Evolutionary conservation across 2,329 filamentous ascomycete genomes (phyloP).

Genomic region (Penicillium sp.): DNA sequence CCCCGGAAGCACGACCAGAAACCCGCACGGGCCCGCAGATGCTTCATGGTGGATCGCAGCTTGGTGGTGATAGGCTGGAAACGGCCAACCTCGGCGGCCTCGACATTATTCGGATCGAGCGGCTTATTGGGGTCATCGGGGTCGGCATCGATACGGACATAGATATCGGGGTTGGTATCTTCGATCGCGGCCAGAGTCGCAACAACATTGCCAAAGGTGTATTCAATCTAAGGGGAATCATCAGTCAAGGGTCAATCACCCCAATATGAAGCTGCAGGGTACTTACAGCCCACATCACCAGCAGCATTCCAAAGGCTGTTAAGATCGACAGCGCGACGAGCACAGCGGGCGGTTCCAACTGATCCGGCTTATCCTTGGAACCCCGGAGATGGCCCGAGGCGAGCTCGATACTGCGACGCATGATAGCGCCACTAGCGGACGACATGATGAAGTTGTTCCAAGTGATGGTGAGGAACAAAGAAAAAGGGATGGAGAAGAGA

Average conservation of each 20-base stretch:
- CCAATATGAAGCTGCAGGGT: neutral
- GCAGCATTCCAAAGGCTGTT: constrained; percentile 22
- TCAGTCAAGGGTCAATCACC: no score
- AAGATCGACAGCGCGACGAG: constrained; percentile 27
- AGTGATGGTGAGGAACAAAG: constrained; percentile 2
- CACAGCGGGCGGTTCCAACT: constrained; percentile 19
- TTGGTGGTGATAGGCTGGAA: constrained; percentile 57
- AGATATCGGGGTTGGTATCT: constrained; percentile 50
- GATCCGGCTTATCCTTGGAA: constrained; percentile 19
- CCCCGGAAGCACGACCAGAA: constrained; percentile 65
- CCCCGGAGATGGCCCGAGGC: constrained; percentile 21
- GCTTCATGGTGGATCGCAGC: constrained; percentile 53
- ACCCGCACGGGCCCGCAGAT: constrained; percentile 60
- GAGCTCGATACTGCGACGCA: constrained; percentile 36
- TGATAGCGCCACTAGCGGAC: constrained; percentile 23
- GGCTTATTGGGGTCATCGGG: constrained; percentile 31
- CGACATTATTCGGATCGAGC: constrained; percentile 38
- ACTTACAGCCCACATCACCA: constrained; percentile 28
- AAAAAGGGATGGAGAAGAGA: neutral
- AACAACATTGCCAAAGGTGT: constrained; percentile 56
- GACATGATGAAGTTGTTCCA: constrained; percentile 24
- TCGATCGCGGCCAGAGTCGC: constrained; percentile 61
- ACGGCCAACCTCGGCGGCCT: constrained; percentile 42
- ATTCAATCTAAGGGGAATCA: constrained; percentile 39
- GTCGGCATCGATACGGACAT: constrained; percentile 48